Conservation (phyloP, 2,329 filamentous ascomycete genomes). For the Didymellaceae sp. region DNA sequence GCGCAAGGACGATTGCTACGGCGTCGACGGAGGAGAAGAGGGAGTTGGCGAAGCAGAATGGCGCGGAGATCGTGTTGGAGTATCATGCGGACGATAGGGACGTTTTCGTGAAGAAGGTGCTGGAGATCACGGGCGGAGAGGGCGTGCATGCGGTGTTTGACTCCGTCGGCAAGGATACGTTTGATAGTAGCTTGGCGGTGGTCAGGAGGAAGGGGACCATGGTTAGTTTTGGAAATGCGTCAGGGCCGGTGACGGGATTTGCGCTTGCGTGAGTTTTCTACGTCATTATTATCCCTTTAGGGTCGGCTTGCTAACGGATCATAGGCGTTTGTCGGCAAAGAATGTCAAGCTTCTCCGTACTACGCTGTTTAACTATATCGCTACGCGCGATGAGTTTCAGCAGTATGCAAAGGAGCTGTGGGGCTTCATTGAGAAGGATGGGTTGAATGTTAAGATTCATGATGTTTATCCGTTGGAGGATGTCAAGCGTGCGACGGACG, state of each 20-base stretch:
- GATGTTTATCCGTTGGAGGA: conserved; percentile 79
- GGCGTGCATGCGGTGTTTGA: conserved; percentile 84
- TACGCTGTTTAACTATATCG: conserved; percentile 70
- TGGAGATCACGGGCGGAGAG: conserved; percentile 72
- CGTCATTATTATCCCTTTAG: background rate
- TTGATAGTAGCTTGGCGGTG: conserved; percentile 76
- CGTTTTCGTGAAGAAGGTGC: conserved; percentile 57
- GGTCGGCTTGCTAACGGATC: background rate
- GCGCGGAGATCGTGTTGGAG: conserved; percentile 75
- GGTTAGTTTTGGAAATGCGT: conserved; percentile 81
- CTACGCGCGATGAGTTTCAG: conserved; percentile 69
- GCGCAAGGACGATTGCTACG: conserved; percentile 80
- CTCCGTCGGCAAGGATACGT: conserved; percentile 83
- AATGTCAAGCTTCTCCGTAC: conserved; percentile 81
- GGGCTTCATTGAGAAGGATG: conserved; percentile 70
- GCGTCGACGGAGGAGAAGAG: conserved; percentile 77
- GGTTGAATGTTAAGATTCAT: conserved; percentile 76
- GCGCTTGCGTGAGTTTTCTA: conserved; percentile 62
- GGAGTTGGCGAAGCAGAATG: conserved; percentile 70
- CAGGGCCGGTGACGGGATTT: conserved; percentile 77
- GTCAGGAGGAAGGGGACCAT: conserved; percentile 79
- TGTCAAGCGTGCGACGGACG: conserved; percentile 71
- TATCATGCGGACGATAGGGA: conserved; percentile 63
- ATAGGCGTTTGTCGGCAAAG: conserved; percentile 68
- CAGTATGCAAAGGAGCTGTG: conserved; percentile 76